Conservation (phyloP, 2,329 filamentous ascomycete species). For the Lasiodiplodia gonubiensis region DNA sequence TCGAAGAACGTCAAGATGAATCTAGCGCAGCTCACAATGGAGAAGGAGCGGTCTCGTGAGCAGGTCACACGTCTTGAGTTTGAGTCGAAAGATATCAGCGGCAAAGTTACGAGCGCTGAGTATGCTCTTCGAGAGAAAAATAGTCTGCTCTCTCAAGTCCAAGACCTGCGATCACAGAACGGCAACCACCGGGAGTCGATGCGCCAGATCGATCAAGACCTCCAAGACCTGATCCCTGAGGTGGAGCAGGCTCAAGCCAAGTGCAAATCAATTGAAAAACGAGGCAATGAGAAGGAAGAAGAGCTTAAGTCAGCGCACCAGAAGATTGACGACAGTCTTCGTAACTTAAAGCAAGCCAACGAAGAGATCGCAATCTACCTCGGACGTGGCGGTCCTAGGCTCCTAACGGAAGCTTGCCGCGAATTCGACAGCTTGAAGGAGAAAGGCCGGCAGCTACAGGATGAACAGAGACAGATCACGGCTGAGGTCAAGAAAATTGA, state of each 20-base stretch:
- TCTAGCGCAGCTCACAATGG: slow-evolving; percentile 68
- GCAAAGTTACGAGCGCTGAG: slow-evolving; percentile 71
- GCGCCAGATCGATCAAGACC: slow-evolving; percentile 71
- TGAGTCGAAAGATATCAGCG: slow-evolving; percentile 74
- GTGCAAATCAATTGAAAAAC: slow-evolving; percentile 76
- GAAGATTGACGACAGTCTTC: slow-evolving; percentile 73
- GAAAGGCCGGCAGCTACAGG: slow-evolving; percentile 68
- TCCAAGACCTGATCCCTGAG: slow-evolving; percentile 76
- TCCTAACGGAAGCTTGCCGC: slow-evolving; percentile 71
- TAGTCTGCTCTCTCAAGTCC: slow-evolving; percentile 71
- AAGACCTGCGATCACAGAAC: slow-evolving; percentile 73
- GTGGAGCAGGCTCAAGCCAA: slow-evolving; percentile 76
- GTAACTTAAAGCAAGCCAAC: slow-evolving; percentile 76
- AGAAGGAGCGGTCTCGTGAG: slow-evolving; percentile 74
- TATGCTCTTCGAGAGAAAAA: slow-evolving; percentile 83
- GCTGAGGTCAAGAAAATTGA: slow-evolving; percentile 77
- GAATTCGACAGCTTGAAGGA: slow-evolving; percentile 72
- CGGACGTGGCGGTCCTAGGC: slow-evolving; percentile 73
- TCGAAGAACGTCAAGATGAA: slow-evolving; percentile 67
- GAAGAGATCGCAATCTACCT: slow-evolving; percentile 81
- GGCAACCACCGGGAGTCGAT: slow-evolving; percentile 72
- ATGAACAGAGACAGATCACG: slow-evolving; percentile 70
- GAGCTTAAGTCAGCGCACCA: slow-evolving; percentile 73
- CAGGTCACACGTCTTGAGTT: slow-evolving; percentile 75
- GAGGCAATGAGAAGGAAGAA: slow-evolving; percentile 74